Evolutionary conservation across 805 yeast genomes (phyloP).

Genomic region (Metschnikowia cubensis): DNA sequence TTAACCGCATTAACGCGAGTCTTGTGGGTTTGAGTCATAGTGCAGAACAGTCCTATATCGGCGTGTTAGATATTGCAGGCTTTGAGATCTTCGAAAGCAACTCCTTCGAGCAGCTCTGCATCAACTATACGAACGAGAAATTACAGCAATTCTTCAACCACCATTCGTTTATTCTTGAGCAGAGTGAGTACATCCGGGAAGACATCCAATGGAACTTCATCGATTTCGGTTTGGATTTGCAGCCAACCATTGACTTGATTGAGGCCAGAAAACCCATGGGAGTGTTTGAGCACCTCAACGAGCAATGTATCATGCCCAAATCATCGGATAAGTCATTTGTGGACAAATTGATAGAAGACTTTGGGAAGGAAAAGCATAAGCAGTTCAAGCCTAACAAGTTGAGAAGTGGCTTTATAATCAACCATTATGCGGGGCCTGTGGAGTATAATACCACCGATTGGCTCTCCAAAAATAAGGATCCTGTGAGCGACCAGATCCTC

Average conservation of each 20-base stretch:
- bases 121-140: constrained; percentile 58
- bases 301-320: constrained; percentile 92
- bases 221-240: constrained; percentile 92
- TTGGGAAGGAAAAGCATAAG: constrained; percentile 45
- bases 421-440: constrained; percentile 96
- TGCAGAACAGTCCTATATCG: constrained; percentile 39
- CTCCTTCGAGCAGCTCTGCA: constrained; percentile 58
- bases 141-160: constrained; percentile 60
- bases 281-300: constrained; percentile 80
- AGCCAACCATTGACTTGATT: constrained; percentile 89
- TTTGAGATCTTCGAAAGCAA: constrained; percentile 56
- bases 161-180: constrained; percentile 58
- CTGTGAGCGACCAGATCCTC: constrained; percentile 72
- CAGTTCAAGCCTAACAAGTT: constrained; percentile 72
- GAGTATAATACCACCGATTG: constrained; percentile 89
- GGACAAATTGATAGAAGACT: constrained; percentile 66
- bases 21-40: constrained; percentile 31
- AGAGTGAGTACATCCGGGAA: constrained; percentile 55
- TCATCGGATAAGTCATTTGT: constrained; percentile 80
- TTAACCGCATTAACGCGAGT: constrained; percentile 67
- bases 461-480: constrained; percentile 93
- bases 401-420: constrained; percentile 72
- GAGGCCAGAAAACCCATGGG: constrained; percentile 77
- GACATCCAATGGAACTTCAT: constrained; percentile 68
- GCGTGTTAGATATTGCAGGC: constrained; percentile 60